Conservation (phyloP, 805 yeast species). For the Naumovozyma baii region DNA sequence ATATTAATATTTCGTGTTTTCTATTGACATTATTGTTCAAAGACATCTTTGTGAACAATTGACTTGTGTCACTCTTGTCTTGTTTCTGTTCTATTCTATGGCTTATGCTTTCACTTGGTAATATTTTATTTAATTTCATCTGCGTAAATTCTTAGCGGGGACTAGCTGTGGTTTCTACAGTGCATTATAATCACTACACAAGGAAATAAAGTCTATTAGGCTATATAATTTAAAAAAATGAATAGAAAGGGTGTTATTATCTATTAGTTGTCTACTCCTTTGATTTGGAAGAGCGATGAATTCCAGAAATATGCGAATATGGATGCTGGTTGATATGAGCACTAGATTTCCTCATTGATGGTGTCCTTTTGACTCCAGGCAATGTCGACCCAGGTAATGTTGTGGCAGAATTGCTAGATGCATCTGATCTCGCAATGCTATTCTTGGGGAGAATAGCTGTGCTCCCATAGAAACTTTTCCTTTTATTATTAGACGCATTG, state of each 20-base stretch:
- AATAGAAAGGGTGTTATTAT: too few relatives aligned
- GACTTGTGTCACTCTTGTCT: background rate
- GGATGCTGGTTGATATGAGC: background rate
- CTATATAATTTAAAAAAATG: too few relatives aligned
- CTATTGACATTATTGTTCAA: background rate
- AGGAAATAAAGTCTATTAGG: too few relatives aligned
- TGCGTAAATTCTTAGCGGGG: too few relatives aligned
- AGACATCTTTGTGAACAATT: background rate
- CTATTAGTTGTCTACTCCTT: background rate
- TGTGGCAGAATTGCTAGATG: too few relatives aligned
- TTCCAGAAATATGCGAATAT: background rate
- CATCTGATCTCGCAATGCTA: too few relatives aligned
- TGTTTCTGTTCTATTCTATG: background rate
- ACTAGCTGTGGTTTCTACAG: too few relatives aligned
- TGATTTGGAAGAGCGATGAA: background rate
- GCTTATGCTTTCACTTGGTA: background rate
- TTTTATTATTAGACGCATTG: background rate
- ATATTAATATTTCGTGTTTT: background rate
- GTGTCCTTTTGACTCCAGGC: constrained; percentile 13
- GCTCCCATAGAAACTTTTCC: constrained; percentile 8
- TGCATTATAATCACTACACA: too few relatives aligned
- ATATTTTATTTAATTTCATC: background rate
- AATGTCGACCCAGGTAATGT: constrained; percentile 1
- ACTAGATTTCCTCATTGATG: constrained; percentile 8
- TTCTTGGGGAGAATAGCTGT: background rate